A percentile compares a stretch with the other conserved stretches of the same genome.
Conservation (phyloP, 805 yeast genomes). For the Candida golubevii region DNA sequence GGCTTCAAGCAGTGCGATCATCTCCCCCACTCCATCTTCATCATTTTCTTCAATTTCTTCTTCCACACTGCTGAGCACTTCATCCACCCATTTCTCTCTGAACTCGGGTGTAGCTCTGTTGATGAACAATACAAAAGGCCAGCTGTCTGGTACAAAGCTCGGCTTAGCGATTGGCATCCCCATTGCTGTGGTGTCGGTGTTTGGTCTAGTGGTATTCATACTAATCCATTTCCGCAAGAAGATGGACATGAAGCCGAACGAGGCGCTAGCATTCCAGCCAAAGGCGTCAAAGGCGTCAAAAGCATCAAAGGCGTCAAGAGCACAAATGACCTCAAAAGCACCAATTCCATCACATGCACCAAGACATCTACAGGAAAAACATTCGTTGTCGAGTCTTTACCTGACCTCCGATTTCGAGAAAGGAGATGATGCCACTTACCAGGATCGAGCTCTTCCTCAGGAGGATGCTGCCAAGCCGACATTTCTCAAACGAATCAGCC, state of each 20-base stretch:
- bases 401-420: slow-evolving; percentile 6
- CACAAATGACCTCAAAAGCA: neutral
- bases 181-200: slow-evolving; percentile 23
- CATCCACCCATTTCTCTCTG: neutral
- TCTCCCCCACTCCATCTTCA: neutral
- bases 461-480: slow-evolving; percentile 1
- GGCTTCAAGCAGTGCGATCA: too few species aligned
- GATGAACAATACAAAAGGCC: neutral
- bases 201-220: slow-evolving; percentile 16
- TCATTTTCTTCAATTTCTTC: neutral
- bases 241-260: slow-evolving; percentile 9
- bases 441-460: neutral
- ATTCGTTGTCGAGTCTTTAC: slow-evolving; percentile 4
- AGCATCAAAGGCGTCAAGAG: neutral
- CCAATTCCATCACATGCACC: neutral
- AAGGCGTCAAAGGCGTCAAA: neutral
- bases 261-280: slow-evolving; percentile 4
- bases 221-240: slow-evolving; percentile 9
- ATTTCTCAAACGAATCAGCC: slow-evolving; percentile 16
- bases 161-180: slow-evolving; percentile 34
- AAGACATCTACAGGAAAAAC: neutral
- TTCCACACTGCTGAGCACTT: neutral
- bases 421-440: neutral
- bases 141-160: slow-evolving; percentile 15
- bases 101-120: slow-evolving; percentile 1